Evolutionary conservation across 2,329 filamentous ascomycete genomes (phyloP), one percentile per base, ranked within the genome.

Genomic region (Beauveria medogensis): DNA sequence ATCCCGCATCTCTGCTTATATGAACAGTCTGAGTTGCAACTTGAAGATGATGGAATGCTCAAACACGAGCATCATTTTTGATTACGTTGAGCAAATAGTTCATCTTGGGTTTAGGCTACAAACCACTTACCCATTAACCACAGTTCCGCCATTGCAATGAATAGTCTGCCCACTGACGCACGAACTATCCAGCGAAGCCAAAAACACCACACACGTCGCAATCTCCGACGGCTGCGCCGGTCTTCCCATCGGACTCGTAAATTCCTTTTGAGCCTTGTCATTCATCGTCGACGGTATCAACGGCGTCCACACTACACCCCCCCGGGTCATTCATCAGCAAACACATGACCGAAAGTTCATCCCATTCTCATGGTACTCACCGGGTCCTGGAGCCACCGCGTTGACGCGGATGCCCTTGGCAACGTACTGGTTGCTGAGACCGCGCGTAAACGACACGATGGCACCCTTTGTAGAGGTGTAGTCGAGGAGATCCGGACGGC

Each of bases 181-280:
- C 53, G 84, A 86, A 69, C 87, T 90, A 70, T 94, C 90, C 62
- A 80, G 77, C 56, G 85, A 87, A 0, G 90, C 90, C 65, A 95
- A 76, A 73, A 94, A 94, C 4, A 94, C 89, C 61, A 92, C 89
- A 68, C 87, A 91, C 0, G 89, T 88, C 0, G 89, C 90, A 64
- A 94, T 88, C 78, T 95, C 91, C 60, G 84, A 89, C 2, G 90
- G 91, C 73, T 94, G 90, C 2, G 84, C 87, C 0, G 89, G 89
- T 22, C 91, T 79, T 4, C 90, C 90, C 78, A 94, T 91, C 0
- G 90, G 90, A 24, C 82, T 81, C 2, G 80, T 82, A 72, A 93
- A 93, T 63, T 88, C 76, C 73, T 91, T 84, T 74, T 91, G 84
- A 0, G 87, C 87, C 64, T 86, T 77, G 2, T 85, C 79, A 59